phyloP scores from a whole-genome alignment of 495 filamentous ascomycete species.

The Xylaria flabelliformis region DNA sequence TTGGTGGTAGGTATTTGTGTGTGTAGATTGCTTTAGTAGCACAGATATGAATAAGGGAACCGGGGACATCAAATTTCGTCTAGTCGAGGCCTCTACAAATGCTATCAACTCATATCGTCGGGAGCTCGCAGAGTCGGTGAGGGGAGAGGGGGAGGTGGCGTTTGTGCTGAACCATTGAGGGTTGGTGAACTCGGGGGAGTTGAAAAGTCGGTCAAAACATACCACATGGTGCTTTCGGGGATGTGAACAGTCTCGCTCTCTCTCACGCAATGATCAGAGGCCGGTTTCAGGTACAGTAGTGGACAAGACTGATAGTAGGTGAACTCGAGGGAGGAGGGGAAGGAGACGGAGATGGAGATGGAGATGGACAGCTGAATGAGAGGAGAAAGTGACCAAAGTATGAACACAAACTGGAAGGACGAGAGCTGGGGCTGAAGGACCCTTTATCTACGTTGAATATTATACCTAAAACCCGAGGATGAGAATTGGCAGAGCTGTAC shows the following conservation, averaged over 20 bases:
- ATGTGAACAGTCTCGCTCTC: conserved; percentile 19
- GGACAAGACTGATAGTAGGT: not conserved
- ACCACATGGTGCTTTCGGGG: conserved; percentile 29
- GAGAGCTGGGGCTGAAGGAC: conserved; percentile 24
- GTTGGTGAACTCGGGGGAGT: not conserved
- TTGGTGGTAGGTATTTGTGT: not conserved
- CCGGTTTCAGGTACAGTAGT: not conserved
- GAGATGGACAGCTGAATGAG: conserved; percentile 5
- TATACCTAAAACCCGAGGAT: conserved; percentile 28
- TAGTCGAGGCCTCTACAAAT: not conserved
- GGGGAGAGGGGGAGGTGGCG: not conserved
- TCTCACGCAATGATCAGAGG: conserved; percentile 15
- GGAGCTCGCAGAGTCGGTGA: conserved; percentile 11
- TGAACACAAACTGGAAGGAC: not conserved
- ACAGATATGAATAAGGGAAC: not conserved
- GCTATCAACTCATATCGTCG: conserved; percentile 6
- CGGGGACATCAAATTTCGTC: not conserved
- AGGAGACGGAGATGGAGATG: not conserved
- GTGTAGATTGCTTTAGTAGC: not conserved
- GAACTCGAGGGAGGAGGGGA: not conserved
- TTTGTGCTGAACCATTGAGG: not conserved
- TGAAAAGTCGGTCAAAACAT: conserved; percentile 23
- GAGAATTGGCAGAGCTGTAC: conserved; percentile 22
- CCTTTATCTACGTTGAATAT: conserved; percentile 26
- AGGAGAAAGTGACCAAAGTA: conserved; percentile 8